Evolutionary conservation across 345 rosid species (phyloP).

Genomic region (Durio zibethinus): DNA sequence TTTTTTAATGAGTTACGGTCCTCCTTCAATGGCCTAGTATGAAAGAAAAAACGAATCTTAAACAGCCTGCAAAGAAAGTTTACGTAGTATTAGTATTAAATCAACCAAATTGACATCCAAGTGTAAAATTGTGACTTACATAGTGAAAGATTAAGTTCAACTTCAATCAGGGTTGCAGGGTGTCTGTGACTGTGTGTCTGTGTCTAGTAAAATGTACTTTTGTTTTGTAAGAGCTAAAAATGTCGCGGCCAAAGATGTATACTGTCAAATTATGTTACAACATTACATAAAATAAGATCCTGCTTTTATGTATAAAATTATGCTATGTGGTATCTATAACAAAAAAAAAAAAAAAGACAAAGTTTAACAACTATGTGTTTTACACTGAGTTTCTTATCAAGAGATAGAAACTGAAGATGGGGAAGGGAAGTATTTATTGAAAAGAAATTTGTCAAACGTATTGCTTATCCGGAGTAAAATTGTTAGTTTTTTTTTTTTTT

Average conservation of each 20-base stretch:
- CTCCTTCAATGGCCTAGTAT: neutral
- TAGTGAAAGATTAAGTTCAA: neutral
- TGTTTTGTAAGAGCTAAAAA: neutral
- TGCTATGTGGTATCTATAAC: neutral
- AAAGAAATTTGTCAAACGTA: neutral
- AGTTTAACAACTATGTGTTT: neutral
- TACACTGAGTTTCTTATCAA: neutral
- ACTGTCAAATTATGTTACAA: neutral
- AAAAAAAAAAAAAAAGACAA: neutral
- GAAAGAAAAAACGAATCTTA: neutral
- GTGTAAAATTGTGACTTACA: conserved; percentile 1
- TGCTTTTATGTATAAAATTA: neutral
- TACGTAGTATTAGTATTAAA: neutral
- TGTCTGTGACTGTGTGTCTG: too few relatives aligned
- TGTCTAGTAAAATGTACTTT: neutral
- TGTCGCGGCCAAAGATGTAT: neutral
- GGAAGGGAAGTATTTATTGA: neutral
- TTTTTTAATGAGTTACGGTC: neutral
- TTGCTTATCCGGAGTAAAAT: neutral
- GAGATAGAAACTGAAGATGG: neutral
- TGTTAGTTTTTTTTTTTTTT: neutral
- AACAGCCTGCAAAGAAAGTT: neutral
- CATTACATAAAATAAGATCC: neutral
- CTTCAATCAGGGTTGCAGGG: neutral
- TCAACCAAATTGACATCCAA: neutral